Percentiles rank a stretch among this genome's conserved stretches.
Conservation (phyloP, 768 basidiomycete genomes). For the Mycena latifolia region DNA sequence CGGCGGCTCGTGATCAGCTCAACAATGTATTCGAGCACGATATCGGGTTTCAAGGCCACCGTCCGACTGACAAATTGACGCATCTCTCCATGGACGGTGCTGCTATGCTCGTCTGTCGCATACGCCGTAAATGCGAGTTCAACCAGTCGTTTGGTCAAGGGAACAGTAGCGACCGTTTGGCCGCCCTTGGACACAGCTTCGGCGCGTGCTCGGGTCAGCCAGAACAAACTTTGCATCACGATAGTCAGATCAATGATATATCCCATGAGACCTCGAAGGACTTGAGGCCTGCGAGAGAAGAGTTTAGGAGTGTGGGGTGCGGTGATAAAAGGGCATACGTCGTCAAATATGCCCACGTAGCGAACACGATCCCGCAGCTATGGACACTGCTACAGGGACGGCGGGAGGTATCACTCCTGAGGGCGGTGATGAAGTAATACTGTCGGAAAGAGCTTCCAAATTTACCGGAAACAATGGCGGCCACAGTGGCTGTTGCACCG, state of each 20-base stretch:
- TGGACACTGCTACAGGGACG: conserved; percentile 3
- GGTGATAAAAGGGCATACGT: neutral
- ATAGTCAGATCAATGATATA: conserved; percentile 44
- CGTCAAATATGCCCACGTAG: conserved; percentile 11
- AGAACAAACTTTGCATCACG: conserved; percentile 39
- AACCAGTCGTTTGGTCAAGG: neutral
- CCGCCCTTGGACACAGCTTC: neutral
- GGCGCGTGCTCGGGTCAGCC: conserved; percentile 11
- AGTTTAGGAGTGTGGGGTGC: too few relatives aligned
- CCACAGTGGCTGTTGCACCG: too few relatives aligned
- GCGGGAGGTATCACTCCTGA: conserved; percentile 3
- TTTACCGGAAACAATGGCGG: too few relatives aligned
- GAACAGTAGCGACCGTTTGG: neutral
- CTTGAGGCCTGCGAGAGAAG: neutral
- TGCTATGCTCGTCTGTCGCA: conserved; percentile 10
- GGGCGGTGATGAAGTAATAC: too few relatives aligned
- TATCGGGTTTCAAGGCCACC: too few relatives aligned
- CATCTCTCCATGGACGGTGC: neutral
- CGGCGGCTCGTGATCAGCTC: too few relatives aligned
- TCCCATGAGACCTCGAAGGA: conserved; percentile 37
- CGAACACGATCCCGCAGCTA: conserved; percentile 8
- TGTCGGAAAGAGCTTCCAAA: too few relatives aligned
- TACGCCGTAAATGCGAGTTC: conserved; percentile 3
- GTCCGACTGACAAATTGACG: neutral
- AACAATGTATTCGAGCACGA: too few relatives aligned